Conservation (phyloP, 768 basidiomycete genomes). For the Lactifluus subvellereus region DNA sequence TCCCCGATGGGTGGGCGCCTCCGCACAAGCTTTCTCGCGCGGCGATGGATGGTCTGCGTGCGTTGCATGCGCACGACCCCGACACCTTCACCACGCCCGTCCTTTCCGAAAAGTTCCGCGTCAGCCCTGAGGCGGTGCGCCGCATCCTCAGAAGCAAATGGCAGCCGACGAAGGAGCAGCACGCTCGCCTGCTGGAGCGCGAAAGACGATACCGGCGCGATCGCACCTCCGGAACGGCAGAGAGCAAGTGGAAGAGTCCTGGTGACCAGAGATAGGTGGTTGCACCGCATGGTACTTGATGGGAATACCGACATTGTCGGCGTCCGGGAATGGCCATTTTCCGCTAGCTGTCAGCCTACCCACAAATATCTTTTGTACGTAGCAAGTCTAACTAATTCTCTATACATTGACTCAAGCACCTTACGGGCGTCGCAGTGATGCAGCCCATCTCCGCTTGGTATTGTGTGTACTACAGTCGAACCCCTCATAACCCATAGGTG, state of each 20-base stretch:
- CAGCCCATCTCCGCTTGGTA: background rate
- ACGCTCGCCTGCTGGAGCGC: conserved; percentile 28
- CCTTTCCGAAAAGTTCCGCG: conserved; percentile 43
- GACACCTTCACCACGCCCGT: conserved; percentile 36
- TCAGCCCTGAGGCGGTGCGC: conserved; percentile 47
- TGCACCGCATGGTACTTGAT: background rate
- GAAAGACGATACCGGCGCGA: conserved; percentile 28
- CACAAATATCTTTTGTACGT: background rate
- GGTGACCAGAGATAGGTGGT: background rate
- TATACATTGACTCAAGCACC: background rate
- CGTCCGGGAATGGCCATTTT: background rate
- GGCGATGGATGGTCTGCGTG: conserved; percentile 46
- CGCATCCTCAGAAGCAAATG: conserved; percentile 45
- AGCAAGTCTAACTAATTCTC: background rate
- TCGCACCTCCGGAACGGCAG: conserved; percentile 14
- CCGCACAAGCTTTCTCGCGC: conserved; percentile 47
- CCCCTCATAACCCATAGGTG: too few relatives aligned
- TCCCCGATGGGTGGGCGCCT: conserved; percentile 44
- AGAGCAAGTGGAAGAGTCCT: background rate
- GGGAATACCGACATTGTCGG: background rate
- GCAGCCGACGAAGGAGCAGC: conserved; percentile 34
- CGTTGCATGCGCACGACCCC: conserved; percentile 41
- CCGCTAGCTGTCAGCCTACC: background rate
- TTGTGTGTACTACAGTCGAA: background rate
- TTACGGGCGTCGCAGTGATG: background rate